Base-by-base conservation (phyloP, 2,329 filamentous ascomycete species). In the Sporothrix dimorphospora region DNA sequence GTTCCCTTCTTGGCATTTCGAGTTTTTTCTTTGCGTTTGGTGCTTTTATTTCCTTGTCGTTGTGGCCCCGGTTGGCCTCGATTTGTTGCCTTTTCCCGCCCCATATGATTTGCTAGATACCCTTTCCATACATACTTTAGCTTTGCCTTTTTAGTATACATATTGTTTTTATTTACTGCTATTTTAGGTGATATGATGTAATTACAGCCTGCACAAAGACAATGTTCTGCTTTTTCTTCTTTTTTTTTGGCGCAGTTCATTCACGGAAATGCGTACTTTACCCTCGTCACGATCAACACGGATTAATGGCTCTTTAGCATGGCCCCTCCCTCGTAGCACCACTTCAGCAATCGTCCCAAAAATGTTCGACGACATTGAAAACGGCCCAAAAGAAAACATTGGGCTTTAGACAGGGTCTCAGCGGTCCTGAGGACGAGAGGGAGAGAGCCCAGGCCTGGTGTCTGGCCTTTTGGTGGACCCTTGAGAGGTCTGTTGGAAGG, bases 61-160 rank as follows among this genome's bases (percentile, higher is more conserved):
- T 38, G 19, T 40, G 65, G 65, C 65, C 45, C 49, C 14, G 67
- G 34, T 16, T 55, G 66, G 34, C 40, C 38, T 63, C 11, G 9
- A 42, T 42, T 21, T 59, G 53, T 71, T 42, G 34, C 69, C 24
- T 42, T 42, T 27, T 9, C n/a, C 53, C 67, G 30, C 34, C 24
- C 61, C 49, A 59, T 61, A 27, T 63, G 40, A 63, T n/a, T 63
- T 65, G 57, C 42, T 65, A 71, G 53, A 71, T 71, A 71, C 69
- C 69, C 69, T 65, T 65, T 51, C 57, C 69, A 65, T 63, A 63
- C 38, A 63, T 40, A 8, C 12, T n/a, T n/a, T n/a, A 42, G n/a
- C 38, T 63, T 45, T 63, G 59, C 7, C n/a, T 42, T 63, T 45
- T 63, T 45, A 11, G 8, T 40, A 42, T 27, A 45, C 59, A 24